Percentiles rank a stretch among this genome's conserved stretches.
These are phyloP conservation scores for Ramalina peruviana DNA, from an alignment of 495 filamentous ascomycete species.

Conservation along the genomic window DNA sequence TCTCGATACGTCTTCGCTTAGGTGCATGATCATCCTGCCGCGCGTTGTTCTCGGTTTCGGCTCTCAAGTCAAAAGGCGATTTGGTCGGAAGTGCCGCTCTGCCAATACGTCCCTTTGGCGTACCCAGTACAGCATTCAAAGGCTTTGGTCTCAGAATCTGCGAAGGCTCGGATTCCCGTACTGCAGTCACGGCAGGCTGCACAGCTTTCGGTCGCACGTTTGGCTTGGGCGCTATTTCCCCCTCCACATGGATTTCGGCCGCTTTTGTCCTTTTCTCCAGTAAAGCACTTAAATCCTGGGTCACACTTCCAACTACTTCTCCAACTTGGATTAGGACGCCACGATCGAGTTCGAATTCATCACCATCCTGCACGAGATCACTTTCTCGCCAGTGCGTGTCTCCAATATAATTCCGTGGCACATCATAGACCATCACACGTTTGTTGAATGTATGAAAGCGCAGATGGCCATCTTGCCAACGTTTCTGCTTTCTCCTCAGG, in stretches of 20 bases:
- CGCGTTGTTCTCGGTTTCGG: slow-evolving; percentile 16
- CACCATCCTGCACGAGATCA: slow-evolving; percentile 53
- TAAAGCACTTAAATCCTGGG: slow-evolving; percentile 64
- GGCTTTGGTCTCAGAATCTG: slow-evolving; percentile 32
- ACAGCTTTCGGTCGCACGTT: neutral
- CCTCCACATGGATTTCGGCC: slow-evolving; percentile 20
- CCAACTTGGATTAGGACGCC: slow-evolving; percentile 65
- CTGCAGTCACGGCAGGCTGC: slow-evolving; percentile 3
- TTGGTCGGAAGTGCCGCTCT: slow-evolving; percentile 25
- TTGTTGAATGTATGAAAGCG: slow-evolving; percentile 86
- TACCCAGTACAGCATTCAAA: slow-evolving; percentile 43
- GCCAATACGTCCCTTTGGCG: slow-evolving; percentile 33
- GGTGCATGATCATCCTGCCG: slow-evolving; percentile 22
- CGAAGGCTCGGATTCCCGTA: slow-evolving; percentile 1
- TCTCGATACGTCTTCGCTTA: slow-evolving; percentile 33
- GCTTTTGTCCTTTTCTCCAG: slow-evolving; percentile 46
- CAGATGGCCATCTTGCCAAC: slow-evolving; percentile 85
- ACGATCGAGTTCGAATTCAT: slow-evolving; percentile 69
- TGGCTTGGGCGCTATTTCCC: slow-evolving; percentile 15
- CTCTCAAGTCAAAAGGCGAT: slow-evolving; percentile 37
- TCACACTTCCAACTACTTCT: slow-evolving; percentile 52
- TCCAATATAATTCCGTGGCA: slow-evolving; percentile 62
- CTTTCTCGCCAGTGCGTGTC: slow-evolving; percentile 69
- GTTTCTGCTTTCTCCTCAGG: slow-evolving; percentile 69
- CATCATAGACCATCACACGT: slow-evolving; percentile 82